Conservation (phyloP, 1,284 basidiomycete species). For the Athelia sp. region DNA sequence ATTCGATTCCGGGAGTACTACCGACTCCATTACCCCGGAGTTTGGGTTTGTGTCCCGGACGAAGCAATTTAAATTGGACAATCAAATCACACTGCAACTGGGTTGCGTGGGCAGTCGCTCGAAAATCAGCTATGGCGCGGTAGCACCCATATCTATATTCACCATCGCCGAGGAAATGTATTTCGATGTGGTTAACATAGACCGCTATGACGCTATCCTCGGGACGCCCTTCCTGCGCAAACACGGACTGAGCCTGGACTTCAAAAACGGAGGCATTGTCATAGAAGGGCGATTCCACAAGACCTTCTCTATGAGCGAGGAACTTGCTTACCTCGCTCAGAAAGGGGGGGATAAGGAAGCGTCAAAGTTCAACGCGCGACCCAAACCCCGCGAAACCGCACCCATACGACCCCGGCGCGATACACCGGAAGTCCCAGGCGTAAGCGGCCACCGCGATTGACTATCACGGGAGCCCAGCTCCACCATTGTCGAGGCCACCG, state of each 20-base stretch:
- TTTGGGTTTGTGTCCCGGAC: conserved; percentile 10
- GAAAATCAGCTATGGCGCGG: conserved; percentile 16
- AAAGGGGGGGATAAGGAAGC: not conserved
- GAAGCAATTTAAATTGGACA: conserved; percentile 11
- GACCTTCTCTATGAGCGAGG: not conserved
- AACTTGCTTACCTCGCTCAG: not conserved
- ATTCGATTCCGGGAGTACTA: conserved; percentile 19
- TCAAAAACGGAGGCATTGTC: not conserved
- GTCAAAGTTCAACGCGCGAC: not conserved
- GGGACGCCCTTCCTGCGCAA: not conserved
- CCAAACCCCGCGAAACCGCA: not conserved
- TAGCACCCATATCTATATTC: conserved; percentile 16
- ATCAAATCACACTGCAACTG: conserved; percentile 17
- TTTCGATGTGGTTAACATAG: conserved; percentile 15
- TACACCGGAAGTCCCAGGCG: not conserved
- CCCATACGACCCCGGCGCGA: not conserved
- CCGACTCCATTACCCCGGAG: conserved; percentile 16
- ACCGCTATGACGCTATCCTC: not conserved
- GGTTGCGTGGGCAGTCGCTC: conserved; percentile 19
- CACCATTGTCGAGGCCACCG: no score
- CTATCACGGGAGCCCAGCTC: no score
- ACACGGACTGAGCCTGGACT: not conserved
- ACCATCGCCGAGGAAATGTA: conserved; percentile 17
- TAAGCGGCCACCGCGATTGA: not conserved
- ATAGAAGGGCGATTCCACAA: no score